Conservation (phyloP, 2,329 filamentous ascomycete genomes). For the Fusarium tricinctum region DNA sequence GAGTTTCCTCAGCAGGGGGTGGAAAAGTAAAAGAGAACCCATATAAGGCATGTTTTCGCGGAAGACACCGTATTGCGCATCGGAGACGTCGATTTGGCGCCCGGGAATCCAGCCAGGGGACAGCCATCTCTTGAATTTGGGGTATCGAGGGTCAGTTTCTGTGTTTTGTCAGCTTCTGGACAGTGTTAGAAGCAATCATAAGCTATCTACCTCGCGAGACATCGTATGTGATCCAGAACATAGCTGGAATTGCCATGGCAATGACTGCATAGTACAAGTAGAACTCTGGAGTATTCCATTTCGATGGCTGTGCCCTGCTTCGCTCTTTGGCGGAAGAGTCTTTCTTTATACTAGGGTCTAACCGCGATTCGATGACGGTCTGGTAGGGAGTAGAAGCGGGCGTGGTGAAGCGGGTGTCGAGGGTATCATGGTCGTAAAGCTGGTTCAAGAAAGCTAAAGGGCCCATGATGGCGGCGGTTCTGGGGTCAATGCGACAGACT, state of each 20-base stretch:
- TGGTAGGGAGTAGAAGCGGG: constrained; percentile 77
- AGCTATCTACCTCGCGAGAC: constrained; percentile 80
- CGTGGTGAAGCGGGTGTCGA: constrained; percentile 75
- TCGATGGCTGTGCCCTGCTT: constrained; percentile 69
- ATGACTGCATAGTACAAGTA: constrained; percentile 83
- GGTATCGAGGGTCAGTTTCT: constrained; percentile 87
- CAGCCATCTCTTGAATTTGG: constrained; percentile 78
- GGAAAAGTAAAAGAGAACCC: constrained; percentile 77
- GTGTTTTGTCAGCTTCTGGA: constrained; percentile 33
- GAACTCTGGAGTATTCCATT: constrained; percentile 91
- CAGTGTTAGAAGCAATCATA: not conserved
- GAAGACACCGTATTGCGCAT: constrained; percentile 88
- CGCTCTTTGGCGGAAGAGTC: constrained; percentile 56
- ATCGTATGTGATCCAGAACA: constrained; percentile 91
- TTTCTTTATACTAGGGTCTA: constrained; percentile 56
- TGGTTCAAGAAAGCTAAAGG: constrained; percentile 60
- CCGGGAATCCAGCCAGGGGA: constrained; percentile 92
- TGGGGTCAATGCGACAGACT: constrained; percentile 17
- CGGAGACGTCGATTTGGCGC: constrained; percentile 91
- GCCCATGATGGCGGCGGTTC: constrained; percentile 56
- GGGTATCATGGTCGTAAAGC: constrained; percentile 75
- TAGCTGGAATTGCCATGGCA: constrained; percentile 76
- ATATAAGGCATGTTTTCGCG: constrained; percentile 89
- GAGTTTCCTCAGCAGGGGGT: constrained; percentile 80
- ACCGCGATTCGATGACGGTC: constrained; percentile 66